phyloP scores from a whole-genome alignment of 1,284 basidiomycete species.

The Xanthoconium separans region DNA sequence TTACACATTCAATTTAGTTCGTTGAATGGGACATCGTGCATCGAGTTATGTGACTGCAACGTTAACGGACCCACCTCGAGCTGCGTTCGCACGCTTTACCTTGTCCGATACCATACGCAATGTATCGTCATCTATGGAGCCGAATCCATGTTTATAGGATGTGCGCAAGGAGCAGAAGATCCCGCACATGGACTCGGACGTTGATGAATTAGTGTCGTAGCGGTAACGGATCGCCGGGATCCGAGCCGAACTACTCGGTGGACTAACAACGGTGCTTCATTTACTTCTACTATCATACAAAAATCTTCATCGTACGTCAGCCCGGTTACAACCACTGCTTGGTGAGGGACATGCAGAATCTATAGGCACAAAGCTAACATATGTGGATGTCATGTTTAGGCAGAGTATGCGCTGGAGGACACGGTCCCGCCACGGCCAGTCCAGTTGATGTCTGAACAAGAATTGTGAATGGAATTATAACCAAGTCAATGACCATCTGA shows the following conservation, averaged over 20 bases:
- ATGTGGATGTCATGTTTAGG: slow-evolving; percentile 49
- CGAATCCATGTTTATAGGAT: slow-evolving; percentile 5
- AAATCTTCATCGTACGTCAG: slow-evolving; percentile 17
- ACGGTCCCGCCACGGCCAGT: slow-evolving; percentile 93
- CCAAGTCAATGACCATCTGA: slow-evolving; percentile 2
- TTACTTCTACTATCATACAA: slow-evolving; percentile 15
- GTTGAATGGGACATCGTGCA: not conserved
- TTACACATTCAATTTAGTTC: not conserved
- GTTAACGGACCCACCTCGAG: slow-evolving; percentile 43
- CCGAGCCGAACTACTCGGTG: not conserved
- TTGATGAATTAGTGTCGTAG: not conserved
- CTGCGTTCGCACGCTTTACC: slow-evolving; percentile 45
- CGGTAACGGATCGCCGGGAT: not conserved
- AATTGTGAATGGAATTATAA: slow-evolving; percentile 7
- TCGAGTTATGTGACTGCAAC: not conserved
- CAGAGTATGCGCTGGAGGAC: slow-evolving; percentile 89
- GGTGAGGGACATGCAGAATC: slow-evolving; percentile 13
- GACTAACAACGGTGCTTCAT: not conserved
- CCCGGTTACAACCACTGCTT: slow-evolving; percentile 13
- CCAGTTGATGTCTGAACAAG: slow-evolving; percentile 77
- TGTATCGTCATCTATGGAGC: slow-evolving; percentile 7
- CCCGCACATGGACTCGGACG: slow-evolving; percentile 48
- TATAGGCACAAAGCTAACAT: slow-evolving; percentile 7
- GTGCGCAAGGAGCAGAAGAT: slow-evolving; percentile 41
- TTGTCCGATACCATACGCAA: slow-evolving; percentile 33